Evolutionary conservation across 768 basidiomycete genomes (phyloP).

Genomic region (Rhizopogon vesiculosus): DNA sequence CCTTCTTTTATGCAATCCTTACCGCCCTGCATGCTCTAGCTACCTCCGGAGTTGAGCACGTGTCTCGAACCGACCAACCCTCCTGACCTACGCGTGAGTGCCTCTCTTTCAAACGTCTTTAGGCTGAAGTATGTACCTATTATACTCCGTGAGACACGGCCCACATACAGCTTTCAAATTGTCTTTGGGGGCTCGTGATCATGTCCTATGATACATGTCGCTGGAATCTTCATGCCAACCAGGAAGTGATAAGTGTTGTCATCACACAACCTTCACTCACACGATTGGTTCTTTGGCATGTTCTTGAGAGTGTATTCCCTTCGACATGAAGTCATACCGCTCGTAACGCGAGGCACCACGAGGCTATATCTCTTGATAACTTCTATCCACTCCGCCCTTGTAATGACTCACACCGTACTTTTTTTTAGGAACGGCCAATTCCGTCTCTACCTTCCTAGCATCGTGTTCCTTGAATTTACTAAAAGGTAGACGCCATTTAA

Average conservation of each 20-base stretch:
- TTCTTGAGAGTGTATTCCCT: not conserved
- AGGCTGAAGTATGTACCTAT: slow-evolving; percentile 1
- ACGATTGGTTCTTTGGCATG: not conserved
- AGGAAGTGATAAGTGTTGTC: not conserved
- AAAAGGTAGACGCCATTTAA: not conserved
- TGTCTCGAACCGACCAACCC: not conserved
- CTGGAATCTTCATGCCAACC: not conserved
- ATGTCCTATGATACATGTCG: not conserved
- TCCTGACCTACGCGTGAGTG: not conserved
- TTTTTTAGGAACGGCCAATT: not conserved
- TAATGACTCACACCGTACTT: not conserved
- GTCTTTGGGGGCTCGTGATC: not conserved
- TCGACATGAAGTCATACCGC: slow-evolving; percentile 6
- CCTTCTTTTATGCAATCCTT: not conserved
- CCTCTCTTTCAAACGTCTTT: not conserved
- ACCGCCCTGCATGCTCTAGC: not conserved
- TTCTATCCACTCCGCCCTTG: not conserved
- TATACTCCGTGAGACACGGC: slow-evolving; percentile 5
- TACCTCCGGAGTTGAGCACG: not conserved
- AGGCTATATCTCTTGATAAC: not conserved
- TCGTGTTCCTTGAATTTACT: not conserved
- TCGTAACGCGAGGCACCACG: not conserved
- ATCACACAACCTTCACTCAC: not conserved
- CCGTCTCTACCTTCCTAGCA: not conserved
- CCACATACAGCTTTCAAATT: not conserved